Conservation (phyloP, 257 asterid genomes). For the Plantago major region DNA sequence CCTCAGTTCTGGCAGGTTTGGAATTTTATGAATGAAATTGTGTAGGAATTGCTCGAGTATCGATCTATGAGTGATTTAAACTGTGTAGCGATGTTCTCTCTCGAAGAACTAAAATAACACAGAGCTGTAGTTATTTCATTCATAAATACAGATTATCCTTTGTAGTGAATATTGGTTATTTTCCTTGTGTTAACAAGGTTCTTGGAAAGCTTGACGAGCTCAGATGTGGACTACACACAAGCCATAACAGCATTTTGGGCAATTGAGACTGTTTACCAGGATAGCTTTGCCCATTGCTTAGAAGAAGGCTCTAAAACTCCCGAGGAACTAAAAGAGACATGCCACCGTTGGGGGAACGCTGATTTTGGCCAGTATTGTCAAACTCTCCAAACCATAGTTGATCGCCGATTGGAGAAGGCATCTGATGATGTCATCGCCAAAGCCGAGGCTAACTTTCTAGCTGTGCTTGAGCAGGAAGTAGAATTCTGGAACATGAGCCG, state of each 20-base stretch:
- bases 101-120: background rate
- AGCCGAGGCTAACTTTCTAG: slow-evolving; percentile 48
- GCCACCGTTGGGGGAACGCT: slow-evolving; percentile 67
- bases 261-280: slow-evolving; percentile 73
- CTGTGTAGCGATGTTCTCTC: background rate
- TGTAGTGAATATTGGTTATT: background rate
- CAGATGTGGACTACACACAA: slow-evolving; percentile 57
- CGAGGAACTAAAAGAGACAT: slow-evolving; percentile 63
- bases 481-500: slow-evolving; percentile 82
- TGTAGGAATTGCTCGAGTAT: too few relatives aligned
- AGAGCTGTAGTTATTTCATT: background rate
- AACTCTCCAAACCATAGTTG: slow-evolving; percentile 45
- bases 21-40: too few relatives aligned
- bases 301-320: slow-evolving; percentile 56
- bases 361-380: slow-evolving; percentile 54
- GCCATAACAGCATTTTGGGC: slow-evolving; percentile 80
- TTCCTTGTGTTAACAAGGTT: slow-evolving; percentile 34
- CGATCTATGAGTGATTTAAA: too few relatives aligned
- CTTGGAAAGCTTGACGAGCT: slow-evolving; percentile 50
- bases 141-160: background rate
- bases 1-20: too few relatives aligned
- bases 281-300: slow-evolving; percentile 81
- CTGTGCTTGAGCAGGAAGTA: slow-evolving; percentile 61
- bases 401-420: slow-evolving; percentile 45
- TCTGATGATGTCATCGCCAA: slow-evolving; percentile 39